Conservation (phyloP, 805 yeast species). For the Kazachstania viticola region DNA sequence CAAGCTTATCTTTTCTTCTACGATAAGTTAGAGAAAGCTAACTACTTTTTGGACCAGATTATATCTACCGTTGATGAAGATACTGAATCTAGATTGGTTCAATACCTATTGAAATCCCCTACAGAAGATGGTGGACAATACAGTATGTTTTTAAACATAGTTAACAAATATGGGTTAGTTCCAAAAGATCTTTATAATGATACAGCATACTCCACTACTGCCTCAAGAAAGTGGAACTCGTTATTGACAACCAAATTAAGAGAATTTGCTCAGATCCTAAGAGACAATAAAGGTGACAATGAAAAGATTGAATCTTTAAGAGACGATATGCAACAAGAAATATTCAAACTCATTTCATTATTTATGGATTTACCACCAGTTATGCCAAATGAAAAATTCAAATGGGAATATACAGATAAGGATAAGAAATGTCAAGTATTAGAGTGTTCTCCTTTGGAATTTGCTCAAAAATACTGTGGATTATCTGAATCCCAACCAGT, state of each 20-base stretch:
- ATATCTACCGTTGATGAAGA: conserved; percentile 57
- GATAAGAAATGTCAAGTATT: conserved; percentile 41
- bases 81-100: conserved; percentile 60
- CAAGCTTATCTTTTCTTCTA: conserved; percentile 74
- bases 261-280: conserved; percentile 63
- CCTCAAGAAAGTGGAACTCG: conserved; percentile 42
- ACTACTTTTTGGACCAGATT: conserved; percentile 67
- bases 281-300: conserved; percentile 30
- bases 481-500: conserved; percentile 40
- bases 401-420: conserved; percentile 69
- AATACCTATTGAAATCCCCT: conserved; percentile 53
- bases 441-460: conserved; percentile 52
- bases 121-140: conserved; percentile 82
- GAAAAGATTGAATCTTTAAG: conserved; percentile 33
- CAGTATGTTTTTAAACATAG: conserved; percentile 67
- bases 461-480: conserved; percentile 43
- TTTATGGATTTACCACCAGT: conserved; percentile 69
- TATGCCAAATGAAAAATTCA: conserved; percentile 52
- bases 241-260: conserved; percentile 59
- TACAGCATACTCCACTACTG: conserved; percentile 42
- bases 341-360: conserved; percentile 54
- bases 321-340: conserved; percentile 42
- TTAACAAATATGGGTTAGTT: conserved; percentile 71
- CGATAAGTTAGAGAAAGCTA: conserved; percentile 78
- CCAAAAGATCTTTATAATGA: conserved; percentile 71